Evolutionary conservation across 345 rosid species (phyloP).

Genomic region (Crucihimalaya himalaica): DNA sequence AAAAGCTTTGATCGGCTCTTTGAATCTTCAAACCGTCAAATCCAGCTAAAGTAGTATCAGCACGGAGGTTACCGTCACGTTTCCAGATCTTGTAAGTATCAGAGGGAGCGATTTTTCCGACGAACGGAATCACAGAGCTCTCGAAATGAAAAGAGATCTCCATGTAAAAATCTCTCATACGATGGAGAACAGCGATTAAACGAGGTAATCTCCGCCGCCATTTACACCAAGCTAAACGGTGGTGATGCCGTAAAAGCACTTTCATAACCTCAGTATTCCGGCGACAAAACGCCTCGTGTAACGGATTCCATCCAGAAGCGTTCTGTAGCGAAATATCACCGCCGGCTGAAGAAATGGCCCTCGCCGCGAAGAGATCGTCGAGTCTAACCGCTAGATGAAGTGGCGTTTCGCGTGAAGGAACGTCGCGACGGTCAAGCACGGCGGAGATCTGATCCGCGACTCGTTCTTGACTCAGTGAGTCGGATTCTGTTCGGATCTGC

Average conservation of each 20-base stretch:
- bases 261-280: conserved; percentile 66
- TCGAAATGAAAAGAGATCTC: conserved; percentile 96
- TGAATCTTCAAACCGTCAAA: conserved; percentile 96
- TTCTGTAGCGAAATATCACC: conserved; percentile 87
- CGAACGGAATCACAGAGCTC: conserved; percentile 96
- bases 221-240: conserved; percentile 88
- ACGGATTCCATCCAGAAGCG: conserved; percentile 90
- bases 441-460: conserved; percentile 76
- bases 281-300: conserved; percentile 87
- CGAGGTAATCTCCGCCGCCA: conserved; percentile 94
- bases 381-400: conserved; percentile 85
- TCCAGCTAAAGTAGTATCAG: conserved; percentile 91
- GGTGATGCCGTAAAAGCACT: conserved; percentile 66
- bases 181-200: conserved; percentile 69
- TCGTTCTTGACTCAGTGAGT: conserved; percentile 65
- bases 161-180: conserved; percentile 99
- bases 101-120: conserved; percentile 89
- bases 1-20: conserved; percentile 92
- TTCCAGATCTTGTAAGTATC: conserved; percentile 99
- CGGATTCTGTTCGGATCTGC: conserved; percentile 65
- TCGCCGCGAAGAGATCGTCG: conserved; percentile 58
- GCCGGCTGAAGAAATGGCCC: conserved; percentile 65
- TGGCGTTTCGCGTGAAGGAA: conserved; percentile 82
- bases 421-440: conserved; percentile 81
- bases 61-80: conserved; percentile 92